Percentiles rank a stretch among this genome's conserved stretches.
Evolutionary conservation across 441 rosid genomes (phyloP).

Genomic region (Adansonia madagascariensis): DNA sequence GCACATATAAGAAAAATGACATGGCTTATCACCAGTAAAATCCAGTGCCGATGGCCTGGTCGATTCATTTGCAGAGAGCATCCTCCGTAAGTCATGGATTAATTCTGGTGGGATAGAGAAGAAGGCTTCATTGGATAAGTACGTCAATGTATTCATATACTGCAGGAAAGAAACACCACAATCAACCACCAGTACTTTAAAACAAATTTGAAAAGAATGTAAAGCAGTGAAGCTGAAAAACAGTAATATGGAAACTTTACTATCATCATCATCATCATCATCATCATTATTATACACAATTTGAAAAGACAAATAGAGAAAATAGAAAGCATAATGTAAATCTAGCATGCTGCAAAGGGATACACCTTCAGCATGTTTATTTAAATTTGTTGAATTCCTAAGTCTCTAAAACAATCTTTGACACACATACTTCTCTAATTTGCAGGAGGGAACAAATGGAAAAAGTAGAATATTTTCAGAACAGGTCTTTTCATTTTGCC

Average conservation of each 20-base stretch:
- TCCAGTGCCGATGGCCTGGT: conserved; percentile 82
- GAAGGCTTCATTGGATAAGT: conserved; percentile 84
- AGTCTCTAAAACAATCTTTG: conserved; percentile 17
- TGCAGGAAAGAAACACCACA: conserved; percentile 48
- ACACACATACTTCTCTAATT: conserved; percentile 8
- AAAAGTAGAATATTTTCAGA: background rate
- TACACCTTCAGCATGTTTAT: conserved; percentile 1
- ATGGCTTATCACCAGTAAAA: conserved; percentile 69
- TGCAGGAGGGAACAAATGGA: background rate
- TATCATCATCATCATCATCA: background rate
- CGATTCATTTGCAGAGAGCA: conserved; percentile 85
- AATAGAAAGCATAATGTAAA: background rate
- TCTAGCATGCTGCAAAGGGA: too few relatives aligned
- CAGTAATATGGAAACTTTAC: background rate
- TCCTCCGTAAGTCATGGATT: conserved; percentile 80
- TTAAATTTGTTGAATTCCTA: background rate
- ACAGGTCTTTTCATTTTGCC: background rate
- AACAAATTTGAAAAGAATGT: background rate
- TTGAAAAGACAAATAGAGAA: background rate
- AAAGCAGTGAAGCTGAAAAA: background rate
- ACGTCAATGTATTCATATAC: conserved; percentile 92
- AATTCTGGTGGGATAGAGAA: conserved; percentile 77
- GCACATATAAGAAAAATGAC: background rate
- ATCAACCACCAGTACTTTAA: conserved; percentile 26
- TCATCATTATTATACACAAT: background rate